Conservation (phyloP, 768 basidiomycete genomes). For the Gelatoporia subvermispora region DNA sequence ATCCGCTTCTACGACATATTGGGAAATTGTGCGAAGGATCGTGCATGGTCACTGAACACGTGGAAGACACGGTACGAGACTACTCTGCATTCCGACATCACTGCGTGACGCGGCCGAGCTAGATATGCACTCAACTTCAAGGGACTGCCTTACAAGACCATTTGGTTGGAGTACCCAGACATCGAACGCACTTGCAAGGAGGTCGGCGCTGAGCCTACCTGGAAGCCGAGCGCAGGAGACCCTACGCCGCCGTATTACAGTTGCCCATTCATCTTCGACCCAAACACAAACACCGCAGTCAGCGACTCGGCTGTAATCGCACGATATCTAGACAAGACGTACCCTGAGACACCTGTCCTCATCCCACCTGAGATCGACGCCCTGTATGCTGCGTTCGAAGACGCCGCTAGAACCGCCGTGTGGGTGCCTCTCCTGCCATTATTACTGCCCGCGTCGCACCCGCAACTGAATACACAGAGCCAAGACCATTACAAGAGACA, state of each 20-base stretch:
- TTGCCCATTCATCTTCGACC: conserved; percentile 26
- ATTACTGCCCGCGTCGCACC: conserved; percentile 9
- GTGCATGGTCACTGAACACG: conserved; percentile 17
- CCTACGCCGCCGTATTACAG: conserved; percentile 15
- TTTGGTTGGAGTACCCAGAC: conserved; percentile 45
- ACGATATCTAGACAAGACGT: conserved; percentile 24
- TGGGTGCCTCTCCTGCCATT: background rate
- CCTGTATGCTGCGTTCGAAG: conserved; percentile 21
- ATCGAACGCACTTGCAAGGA: conserved; percentile 32
- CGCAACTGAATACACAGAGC: conserved; percentile 5
- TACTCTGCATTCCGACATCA: conserved; percentile 1
- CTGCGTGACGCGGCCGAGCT: background rate
- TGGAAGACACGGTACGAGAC: conserved; percentile 25
- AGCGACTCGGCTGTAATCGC: conserved; percentile 25
- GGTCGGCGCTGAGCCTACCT: conserved; percentile 31
- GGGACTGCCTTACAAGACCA: conserved; percentile 35
- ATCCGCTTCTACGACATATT: conserved; percentile 19
- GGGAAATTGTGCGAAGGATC: background rate
- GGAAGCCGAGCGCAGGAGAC: conserved; percentile 23
- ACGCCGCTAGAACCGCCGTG: conserved; percentile 11
- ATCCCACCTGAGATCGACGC: conserved; percentile 28
- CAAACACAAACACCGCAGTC: conserved; percentile 13
- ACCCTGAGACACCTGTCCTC: conserved; percentile 27
- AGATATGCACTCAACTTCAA: conserved; percentile 36
- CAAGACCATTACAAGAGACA: conserved; percentile 28